These are phyloP conservation scores for Pelargonium citronellum DNA, from an alignment of 441 rosid genomes.

Conservation along the genomic window DNA sequence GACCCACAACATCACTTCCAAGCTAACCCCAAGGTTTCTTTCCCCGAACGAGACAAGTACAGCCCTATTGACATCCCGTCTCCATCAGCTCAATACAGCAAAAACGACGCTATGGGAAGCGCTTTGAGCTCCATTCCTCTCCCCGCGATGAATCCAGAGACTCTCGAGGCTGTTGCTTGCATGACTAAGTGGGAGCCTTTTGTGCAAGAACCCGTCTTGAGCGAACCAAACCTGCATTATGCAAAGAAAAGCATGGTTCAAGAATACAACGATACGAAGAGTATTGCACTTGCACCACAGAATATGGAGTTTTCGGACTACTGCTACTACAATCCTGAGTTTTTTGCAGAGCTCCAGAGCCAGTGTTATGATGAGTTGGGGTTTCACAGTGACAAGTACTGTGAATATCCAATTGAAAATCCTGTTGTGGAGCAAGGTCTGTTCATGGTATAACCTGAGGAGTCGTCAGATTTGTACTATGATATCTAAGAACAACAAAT, in stretches of 20 bases:
- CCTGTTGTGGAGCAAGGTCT: constrained; percentile 10
- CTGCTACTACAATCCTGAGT: constrained; percentile 10
- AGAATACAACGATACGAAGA: background rate
- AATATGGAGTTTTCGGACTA: constrained; percentile 3
- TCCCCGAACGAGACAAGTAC: constrained; percentile 4
- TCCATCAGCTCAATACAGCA: background rate
- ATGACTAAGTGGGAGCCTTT: constrained; percentile 11
- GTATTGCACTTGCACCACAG: background rate
- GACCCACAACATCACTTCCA: background rate
- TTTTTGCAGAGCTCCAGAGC: constrained; percentile 2
- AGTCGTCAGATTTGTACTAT: too few species aligned
- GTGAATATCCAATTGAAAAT: background rate
- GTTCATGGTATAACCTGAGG: background rate
- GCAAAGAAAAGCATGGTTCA: too few species aligned
- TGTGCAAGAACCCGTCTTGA: background rate
- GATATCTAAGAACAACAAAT: background rate
- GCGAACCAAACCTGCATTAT: background rate
- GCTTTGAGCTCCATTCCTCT: constrained; percentile 5
- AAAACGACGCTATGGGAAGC: constrained; percentile 1
- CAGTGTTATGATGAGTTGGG: constrained; percentile 6
- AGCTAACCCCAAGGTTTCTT: constrained; percentile 9
- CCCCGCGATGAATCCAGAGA: constrained; percentile 8
- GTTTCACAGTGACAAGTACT: background rate
- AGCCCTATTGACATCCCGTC: background rate
- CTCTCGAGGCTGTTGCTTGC: constrained; percentile 6